phyloP scores from a whole-genome alignment of 768 basidiomycete genomes.

The Vararia minispora region DNA sequence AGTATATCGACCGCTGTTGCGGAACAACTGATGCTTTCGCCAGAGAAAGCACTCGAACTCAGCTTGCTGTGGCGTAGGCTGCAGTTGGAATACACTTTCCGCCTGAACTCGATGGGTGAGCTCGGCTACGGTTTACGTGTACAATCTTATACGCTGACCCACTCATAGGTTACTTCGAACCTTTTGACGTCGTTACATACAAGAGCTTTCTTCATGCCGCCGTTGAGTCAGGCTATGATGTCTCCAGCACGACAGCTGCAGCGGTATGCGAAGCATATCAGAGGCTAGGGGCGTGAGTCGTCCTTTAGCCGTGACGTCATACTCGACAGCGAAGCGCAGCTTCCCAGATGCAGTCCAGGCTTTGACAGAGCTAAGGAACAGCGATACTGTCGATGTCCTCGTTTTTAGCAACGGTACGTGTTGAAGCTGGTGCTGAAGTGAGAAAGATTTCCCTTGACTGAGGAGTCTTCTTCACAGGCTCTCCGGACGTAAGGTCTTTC shows the following conservation, averaged over 20 bases:
- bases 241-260: conserved; percentile 3
- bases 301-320: background rate
- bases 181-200: conserved; percentile 18
- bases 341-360: conserved; percentile 17
- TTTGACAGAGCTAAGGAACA: conserved; percentile 10
- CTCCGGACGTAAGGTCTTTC: too few species aligned
- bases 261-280: conserved; percentile 17
- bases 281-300: conserved; percentile 13
- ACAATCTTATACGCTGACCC: conserved; percentile 6
- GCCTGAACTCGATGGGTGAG: conserved; percentile 18
- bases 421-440: background rate
- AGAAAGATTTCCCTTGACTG: background rate
- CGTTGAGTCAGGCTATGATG: conserved; percentile 8
- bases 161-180: conserved; percentile 16
- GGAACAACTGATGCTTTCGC: conserved; percentile 1
- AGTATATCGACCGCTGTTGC: conserved; percentile 11
- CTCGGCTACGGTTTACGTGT: background rate
- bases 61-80: conserved; percentile 16
- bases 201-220: conserved; percentile 18
- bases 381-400: conserved; percentile 11
- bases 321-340: conserved; percentile 3
- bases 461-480: background rate
- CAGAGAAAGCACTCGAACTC: conserved; percentile 9
- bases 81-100: conserved; percentile 23
- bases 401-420: conserved; percentile 21